A percentile compares a stretch with the other conserved stretches of the same genome.
Conservation (phyloP, 2,329 filamentous ascomycete genomes). For the Curvularia lunata region DNA sequence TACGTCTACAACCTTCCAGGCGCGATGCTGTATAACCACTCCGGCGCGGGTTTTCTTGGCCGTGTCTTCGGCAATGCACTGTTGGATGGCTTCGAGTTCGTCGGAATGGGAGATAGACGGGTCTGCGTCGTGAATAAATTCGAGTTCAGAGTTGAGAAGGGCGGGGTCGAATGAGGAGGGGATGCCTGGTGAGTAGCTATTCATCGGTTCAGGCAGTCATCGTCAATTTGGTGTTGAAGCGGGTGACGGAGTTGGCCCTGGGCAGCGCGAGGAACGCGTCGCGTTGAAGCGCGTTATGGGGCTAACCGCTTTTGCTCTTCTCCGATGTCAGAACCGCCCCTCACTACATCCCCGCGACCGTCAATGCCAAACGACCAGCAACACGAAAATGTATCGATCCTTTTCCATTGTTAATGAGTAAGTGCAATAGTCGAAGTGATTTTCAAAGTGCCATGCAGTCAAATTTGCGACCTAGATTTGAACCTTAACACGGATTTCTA, state of each 20-base stretch:
- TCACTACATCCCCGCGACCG: neutral
- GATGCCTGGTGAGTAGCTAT: constrained; percentile 39
- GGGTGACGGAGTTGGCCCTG: constrained; percentile 8
- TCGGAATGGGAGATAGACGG: constrained; percentile 50
- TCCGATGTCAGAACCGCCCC: constrained; percentile 1
- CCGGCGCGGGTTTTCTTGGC: constrained; percentile 52
- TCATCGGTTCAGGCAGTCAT: constrained; percentile 28
- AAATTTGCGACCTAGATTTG: too few relatives aligned
- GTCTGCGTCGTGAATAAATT: constrained; percentile 29
- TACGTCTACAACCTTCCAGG: constrained; percentile 55
- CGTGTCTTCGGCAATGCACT: constrained; percentile 51
- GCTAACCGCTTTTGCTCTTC: constrained; percentile 20
- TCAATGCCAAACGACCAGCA: neutral
- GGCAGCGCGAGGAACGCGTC: constrained; percentile 17
- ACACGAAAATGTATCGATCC: neutral
- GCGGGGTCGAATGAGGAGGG: constrained; percentile 60
- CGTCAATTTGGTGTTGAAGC: constrained; percentile 3
- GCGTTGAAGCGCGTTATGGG: constrained; percentile 24
- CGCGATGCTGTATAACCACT: constrained; percentile 60
- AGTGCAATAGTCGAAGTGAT: neutral
- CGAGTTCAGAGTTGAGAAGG: constrained; percentile 55
- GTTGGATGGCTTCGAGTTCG: constrained; percentile 56
- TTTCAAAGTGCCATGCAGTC: neutral
- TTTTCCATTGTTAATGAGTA: neutral
- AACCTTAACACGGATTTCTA: neutral